Evolutionary conservation across 768 basidiomycete genomes (phyloP), one percentile per base, ranked within the genome.

Genomic region (Amanita thiersii): DNA sequence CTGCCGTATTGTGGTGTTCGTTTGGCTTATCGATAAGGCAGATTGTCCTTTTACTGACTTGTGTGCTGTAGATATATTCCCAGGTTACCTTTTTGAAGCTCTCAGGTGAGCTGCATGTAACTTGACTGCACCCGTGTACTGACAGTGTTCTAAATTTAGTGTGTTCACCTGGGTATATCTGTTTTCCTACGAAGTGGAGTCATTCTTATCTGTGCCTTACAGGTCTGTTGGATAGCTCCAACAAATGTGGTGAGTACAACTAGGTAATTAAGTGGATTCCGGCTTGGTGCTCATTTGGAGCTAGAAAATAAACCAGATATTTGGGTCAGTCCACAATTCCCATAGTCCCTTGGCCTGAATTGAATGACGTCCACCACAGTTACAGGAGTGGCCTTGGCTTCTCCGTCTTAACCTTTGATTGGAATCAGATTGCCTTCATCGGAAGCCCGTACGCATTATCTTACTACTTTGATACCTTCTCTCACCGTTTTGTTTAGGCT

Each of bases 171-270:
- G 73, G 72, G 73, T 72, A 57, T 43, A 44, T 38, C 14, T 3
- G 18, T 19, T 14, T 38, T 38, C 12, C 18, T 17, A 37, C 5
- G 19, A 20, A 12, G 17, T 11, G 17, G 5, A 11, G 21, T 35
- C 23, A 26, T 25, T 19, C 54, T 55, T 46, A 51, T 28, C 47
- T 44, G 29, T 56, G 56, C 47, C 46, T n/a, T 44, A 6, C 57
- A 78, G 75, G 74, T 70, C 7, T 79, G 78, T 50, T 81, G 81
- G 81, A 71, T 79, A 34, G 74, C 72, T 11, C 79, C 79, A 3
- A 49, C 68, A 25, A 77, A 78, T 50, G 52, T 72, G 36, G 73
- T 75, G 52, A n/a, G n/a, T 14, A 30, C 34, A 15, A 33, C 37
- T 39, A 20, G 33, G 29, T 32, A 18, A 17, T 29, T 29, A 35